Conservation (phyloP, 1,284 basidiomycete genomes). For the Cryptococcus sp. region DNA sequence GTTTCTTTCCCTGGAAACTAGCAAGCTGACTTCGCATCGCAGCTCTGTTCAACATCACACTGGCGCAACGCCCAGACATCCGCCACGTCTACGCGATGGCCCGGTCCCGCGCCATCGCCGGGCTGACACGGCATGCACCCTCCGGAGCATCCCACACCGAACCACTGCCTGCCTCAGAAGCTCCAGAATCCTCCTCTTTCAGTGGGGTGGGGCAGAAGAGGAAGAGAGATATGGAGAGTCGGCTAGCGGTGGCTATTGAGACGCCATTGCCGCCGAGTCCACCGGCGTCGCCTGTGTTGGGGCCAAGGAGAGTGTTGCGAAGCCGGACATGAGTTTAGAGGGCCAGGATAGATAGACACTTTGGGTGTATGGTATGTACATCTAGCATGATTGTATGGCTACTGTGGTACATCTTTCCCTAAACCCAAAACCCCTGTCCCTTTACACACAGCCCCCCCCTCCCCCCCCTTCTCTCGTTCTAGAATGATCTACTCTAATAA, state of each 20-base stretch:
- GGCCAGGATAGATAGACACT: too few relatives aligned
- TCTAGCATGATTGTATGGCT: too few relatives aligned
- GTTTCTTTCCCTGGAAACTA: too few relatives aligned
- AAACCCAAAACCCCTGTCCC: background rate
- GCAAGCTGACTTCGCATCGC: too few relatives aligned
- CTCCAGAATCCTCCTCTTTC: too few relatives aligned
- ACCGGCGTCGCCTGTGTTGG: conserved; percentile 21
- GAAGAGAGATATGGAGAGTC: background rate
- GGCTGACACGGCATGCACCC: background rate
- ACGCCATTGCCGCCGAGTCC: conserved; percentile 29
- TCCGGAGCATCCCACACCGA: too few relatives aligned
- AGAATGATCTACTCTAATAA: background rate
- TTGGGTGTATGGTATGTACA: too few relatives aligned
- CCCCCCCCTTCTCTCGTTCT: background rate
- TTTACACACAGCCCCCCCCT: background rate
- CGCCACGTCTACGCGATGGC: background rate
- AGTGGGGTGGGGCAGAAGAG: too few relatives aligned
- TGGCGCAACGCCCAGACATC: background rate
- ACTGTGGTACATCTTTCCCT: background rate
- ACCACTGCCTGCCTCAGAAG: too few relatives aligned
- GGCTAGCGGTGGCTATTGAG: conserved; percentile 14
- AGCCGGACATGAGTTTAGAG: background rate
- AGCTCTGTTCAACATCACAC: background rate
- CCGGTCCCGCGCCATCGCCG: background rate
- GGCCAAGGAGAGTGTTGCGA: background rate